phyloP scores from a whole-genome alignment of 225 moss, liverwort and hornwort species.

The Marchantia paleacea region DNA sequence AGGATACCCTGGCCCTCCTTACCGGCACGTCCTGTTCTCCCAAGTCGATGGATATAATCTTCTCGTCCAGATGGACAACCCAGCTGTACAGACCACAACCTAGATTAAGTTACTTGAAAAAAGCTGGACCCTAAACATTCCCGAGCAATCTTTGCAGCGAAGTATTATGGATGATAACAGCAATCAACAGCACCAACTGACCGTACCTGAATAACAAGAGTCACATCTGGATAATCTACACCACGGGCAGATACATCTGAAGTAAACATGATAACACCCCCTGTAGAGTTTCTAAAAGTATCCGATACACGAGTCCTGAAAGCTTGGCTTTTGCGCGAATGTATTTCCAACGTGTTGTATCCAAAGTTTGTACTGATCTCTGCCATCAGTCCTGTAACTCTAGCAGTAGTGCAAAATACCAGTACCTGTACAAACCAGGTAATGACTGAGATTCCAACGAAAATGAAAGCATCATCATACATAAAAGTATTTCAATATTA shows the following conservation, averaged over 20 bases:
- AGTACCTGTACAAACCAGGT: constrained; percentile 53
- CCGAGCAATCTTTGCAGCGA: too few species aligned
- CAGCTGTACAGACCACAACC: constrained; percentile 42
- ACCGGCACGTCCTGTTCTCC: constrained; percentile 91
- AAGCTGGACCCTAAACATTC: too few species aligned
- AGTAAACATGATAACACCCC: constrained; percentile 93
- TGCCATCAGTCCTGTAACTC: constrained; percentile 72
- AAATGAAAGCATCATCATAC: not conserved
- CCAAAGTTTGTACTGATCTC: constrained; percentile 78
- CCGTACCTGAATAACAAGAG: constrained; percentile 96
- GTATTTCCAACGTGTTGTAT: constrained; percentile 86
- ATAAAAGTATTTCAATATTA: not conserved
- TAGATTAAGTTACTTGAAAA: too few species aligned
- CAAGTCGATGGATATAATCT: constrained; percentile 90
- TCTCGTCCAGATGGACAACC: constrained; percentile 90
- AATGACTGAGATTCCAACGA: not conserved
- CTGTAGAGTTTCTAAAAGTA: constrained; percentile 69
- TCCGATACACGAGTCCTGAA: constrained; percentile 81
- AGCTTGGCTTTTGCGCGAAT: constrained; percentile 75
- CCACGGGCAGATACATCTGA: constrained; percentile 99
- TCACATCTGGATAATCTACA: constrained; percentile 97
- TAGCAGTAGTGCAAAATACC: constrained; percentile 92
- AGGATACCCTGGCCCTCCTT: constrained; percentile 93
- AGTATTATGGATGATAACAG: too few species aligned
- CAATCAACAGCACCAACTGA: too few species aligned